These are phyloP conservation scores for Rubus parviflorus DNA, from an alignment of 306 rosid species.

Conservation along the genomic window DNA sequence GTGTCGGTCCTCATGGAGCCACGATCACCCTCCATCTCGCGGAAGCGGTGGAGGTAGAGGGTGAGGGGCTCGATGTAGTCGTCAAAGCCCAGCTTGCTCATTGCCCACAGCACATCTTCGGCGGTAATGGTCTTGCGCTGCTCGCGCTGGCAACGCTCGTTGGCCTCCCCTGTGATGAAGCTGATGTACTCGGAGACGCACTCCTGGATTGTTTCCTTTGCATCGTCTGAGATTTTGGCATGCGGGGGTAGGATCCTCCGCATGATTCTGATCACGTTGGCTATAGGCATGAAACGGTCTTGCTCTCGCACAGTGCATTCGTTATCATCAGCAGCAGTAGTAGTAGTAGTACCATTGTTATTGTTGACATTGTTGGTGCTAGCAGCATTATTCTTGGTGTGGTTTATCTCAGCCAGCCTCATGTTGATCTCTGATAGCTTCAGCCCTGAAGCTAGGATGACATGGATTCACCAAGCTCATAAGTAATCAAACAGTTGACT, in stretches of 20 bases:
- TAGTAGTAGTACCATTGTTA: not conserved
- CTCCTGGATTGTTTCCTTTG: constrained; percentile 85
- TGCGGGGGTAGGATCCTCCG: constrained; percentile 75
- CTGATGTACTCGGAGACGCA: constrained; percentile 86
- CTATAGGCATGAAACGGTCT: constrained; percentile 93
- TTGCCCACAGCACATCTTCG: constrained; percentile 89
- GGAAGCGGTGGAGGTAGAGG: constrained; percentile 69
- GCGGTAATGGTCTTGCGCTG: constrained; percentile 85
- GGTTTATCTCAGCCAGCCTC: constrained; percentile 31
- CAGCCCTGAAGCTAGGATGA: constrained; percentile 33
- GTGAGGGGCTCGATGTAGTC: constrained; percentile 78
- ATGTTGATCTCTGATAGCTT: constrained; percentile 36
- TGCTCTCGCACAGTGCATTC: constrained; percentile 82
- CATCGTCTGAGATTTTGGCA: constrained; percentile 78
- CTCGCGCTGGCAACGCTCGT: constrained; percentile 84
- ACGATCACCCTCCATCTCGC: constrained; percentile 72
- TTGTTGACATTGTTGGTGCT: not conserved
- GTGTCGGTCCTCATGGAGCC: constrained; percentile 30
- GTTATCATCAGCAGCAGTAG: constrained; percentile 33
- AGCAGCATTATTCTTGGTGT: not conserved
- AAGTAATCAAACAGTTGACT: not conserved
- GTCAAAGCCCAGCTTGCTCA: constrained; percentile 85
- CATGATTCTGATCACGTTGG: constrained; percentile 88
- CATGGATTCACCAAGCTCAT: not conserved
- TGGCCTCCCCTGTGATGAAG: constrained; percentile 87